Evolutionary conservation across 176 grass and related monocot genomes (phyloP).

Genomic region (Typha latifolia): DNA sequence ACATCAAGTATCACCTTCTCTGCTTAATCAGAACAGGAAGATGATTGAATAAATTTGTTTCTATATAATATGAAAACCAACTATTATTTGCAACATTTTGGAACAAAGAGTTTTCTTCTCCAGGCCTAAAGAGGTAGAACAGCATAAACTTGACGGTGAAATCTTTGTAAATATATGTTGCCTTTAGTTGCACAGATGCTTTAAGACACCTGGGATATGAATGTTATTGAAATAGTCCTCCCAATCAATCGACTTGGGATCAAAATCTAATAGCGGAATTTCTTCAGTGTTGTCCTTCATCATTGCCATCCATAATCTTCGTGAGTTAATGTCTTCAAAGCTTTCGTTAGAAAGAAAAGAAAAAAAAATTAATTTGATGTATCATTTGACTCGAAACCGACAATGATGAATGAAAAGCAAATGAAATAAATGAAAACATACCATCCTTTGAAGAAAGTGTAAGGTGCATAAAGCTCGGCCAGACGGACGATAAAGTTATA

Average conservation of each 20-base stretch:
- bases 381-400: neutral
- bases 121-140: too few relatives aligned
- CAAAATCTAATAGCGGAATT: slow-evolving; percentile 29
- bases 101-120: too few relatives aligned
- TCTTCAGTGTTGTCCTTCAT: slow-evolving; percentile 13
- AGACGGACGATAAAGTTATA: neutral
- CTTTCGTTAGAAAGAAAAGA: slow-evolving; percentile 11
- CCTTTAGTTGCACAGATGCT: slow-evolving; percentile 46
- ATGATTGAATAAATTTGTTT: too few relatives aligned
- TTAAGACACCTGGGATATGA: slow-evolving; percentile 52
- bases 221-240: slow-evolving; percentile 39
- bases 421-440: neutral
- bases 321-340: slow-evolving; percentile 55
- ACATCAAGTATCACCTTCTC: too few relatives aligned
- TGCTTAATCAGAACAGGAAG: too few relatives aligned
- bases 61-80: too few relatives aligned
- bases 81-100: too few relatives aligned
- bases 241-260: slow-evolving; percentile 47
- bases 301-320: slow-evolving; percentile 38
- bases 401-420: neutral
- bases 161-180: neutral
- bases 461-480: neutral
- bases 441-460: slow-evolving; percentile 34
- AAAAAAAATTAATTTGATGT: neutral
- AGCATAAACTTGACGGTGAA: too few relatives aligned